Evolutionary conservation across 169 alveolate genomes (phyloP).

Genomic region (Eimeria tenella): DNA sequence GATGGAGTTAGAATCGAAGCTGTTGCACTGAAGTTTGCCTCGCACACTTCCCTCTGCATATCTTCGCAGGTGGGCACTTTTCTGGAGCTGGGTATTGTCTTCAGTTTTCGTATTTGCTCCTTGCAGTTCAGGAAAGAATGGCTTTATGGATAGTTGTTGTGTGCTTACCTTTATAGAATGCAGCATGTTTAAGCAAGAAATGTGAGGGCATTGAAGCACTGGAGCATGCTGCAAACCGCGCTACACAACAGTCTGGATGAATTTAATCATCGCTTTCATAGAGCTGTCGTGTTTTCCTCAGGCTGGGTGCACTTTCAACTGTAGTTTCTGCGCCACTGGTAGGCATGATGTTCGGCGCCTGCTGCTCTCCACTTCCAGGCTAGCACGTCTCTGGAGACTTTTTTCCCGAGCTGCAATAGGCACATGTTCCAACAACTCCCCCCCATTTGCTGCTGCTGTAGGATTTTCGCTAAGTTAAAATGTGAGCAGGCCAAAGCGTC

Average conservation of each 20-base stretch:
- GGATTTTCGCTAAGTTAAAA: background rate
- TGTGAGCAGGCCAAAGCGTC: background rate
- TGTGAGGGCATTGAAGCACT: no score
- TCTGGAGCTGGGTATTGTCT: background rate
- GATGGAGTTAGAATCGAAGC: slow-evolving; percentile 91
- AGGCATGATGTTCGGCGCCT: background rate
- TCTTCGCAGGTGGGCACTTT: slow-evolving; percentile 87
- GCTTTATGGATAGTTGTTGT: no score
- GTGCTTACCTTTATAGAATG: no score
- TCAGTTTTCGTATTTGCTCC: background rate
- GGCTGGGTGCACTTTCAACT: slow-evolving; percentile 91
- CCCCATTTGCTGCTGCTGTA: background rate
- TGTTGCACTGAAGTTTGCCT: slow-evolving; percentile 87
- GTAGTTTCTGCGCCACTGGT: slow-evolving; percentile 92
- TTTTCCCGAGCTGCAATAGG: no score
- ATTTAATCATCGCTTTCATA: no score
- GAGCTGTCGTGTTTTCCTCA: background rate
- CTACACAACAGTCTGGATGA: no score
- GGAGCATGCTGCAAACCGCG: no score
- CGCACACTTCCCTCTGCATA: slow-evolving; percentile 90
- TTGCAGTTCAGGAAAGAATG: no score
- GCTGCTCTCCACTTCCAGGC: background rate
- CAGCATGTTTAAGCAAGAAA: no score
- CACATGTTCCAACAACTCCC: no score
- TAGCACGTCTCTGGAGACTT: no score